A percentile compares a stretch with the other conserved stretches of the same genome.
phyloP scores from a whole-genome alignment of 1,284 basidiomycete species.

The Ustilago nuda region DNA sequence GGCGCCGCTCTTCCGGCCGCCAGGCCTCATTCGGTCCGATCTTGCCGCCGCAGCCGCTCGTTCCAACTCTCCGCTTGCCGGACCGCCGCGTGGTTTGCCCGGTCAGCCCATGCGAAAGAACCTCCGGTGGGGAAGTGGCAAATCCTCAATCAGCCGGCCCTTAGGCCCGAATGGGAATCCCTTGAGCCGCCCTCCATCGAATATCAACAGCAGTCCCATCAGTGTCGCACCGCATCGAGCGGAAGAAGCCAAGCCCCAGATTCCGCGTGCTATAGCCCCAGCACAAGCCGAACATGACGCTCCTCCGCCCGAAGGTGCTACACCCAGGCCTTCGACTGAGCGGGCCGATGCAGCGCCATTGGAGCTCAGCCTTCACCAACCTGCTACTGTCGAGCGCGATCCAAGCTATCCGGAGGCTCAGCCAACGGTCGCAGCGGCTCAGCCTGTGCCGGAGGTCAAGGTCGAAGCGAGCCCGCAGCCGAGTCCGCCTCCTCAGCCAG shows the following conservation, averaged over 20 bases:
- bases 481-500: neutral
- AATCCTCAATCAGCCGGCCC: slow-evolving; percentile 58
- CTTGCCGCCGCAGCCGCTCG: slow-evolving; percentile 44
- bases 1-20: slow-evolving; percentile 34
- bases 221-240: slow-evolving; percentile 10
- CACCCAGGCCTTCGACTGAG: neutral
- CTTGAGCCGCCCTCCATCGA: slow-evolving; percentile 24
- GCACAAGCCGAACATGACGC: slow-evolving; percentile 2
- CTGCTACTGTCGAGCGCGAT: slow-evolving; percentile 2
- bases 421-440: neutral
- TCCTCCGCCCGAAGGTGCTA: neutral
- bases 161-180: slow-evolving; percentile 49
- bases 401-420: neutral
- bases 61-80: slow-evolving; percentile 51
- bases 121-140: slow-evolving; percentile 66
- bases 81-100: slow-evolving; percentile 43
- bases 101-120: slow-evolving; percentile 66
- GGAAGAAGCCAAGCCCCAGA: slow-evolving; percentile 13
- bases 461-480: slow-evolving; percentile 3
- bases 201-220: slow-evolving; percentile 38
- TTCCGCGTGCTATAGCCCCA: slow-evolving; percentile 2
- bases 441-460: slow-evolving; percentile 14
- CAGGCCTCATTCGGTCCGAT: slow-evolving; percentile 30
- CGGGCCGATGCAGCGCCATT: slow-evolving; percentile 15
- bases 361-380: slow-evolving; percentile 22